Conservation (phyloP, 2,329 filamentous ascomycete genomes). For the Ceratocystis huliohia region DNA sequence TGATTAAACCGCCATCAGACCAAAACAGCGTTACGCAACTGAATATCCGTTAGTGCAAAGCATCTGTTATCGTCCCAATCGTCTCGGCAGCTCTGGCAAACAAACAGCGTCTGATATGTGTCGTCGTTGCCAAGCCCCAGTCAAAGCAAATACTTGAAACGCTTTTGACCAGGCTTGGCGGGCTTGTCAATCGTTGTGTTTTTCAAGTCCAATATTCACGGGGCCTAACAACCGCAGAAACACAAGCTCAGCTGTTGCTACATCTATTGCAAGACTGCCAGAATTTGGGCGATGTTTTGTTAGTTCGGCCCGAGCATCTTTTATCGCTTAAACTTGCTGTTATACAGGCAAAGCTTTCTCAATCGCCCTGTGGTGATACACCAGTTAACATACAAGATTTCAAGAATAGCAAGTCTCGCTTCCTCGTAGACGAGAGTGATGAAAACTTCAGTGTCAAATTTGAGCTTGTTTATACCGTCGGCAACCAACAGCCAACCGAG, state of each 20-base stretch:
- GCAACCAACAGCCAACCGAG: conserved; percentile 38
- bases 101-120: conserved; percentile 37
- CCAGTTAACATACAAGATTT: conserved; percentile 34
- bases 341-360: conserved; percentile 31
- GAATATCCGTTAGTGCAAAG: conserved; percentile 62
- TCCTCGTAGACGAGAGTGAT: conserved; percentile 54
- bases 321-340: conserved; percentile 52
- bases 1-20: conserved; percentile 34
- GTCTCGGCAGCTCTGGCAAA: conserved; percentile 43
- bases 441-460: conserved; percentile 49
- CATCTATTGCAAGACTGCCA: conserved; percentile 36
- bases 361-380: neutral
- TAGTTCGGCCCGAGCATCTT: conserved; percentile 52
- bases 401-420: conserved; percentile 35
- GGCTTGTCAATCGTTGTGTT: conserved; percentile 41
- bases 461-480: conserved; percentile 52
- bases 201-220: conserved; percentile 49
- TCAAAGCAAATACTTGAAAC: conserved; percentile 48
- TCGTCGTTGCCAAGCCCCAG: conserved; percentile 50
- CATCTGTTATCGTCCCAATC: conserved; percentile 55
- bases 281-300: conserved; percentile 39
- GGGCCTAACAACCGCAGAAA: conserved; percentile 24
- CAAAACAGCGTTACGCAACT: conserved; percentile 48
- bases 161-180: conserved; percentile 41
- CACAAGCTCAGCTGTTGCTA: conserved; percentile 28